Conservation (phyloP, 2,329 filamentous ascomycete species). For the Pseudocercospora crystallina region DNA sequence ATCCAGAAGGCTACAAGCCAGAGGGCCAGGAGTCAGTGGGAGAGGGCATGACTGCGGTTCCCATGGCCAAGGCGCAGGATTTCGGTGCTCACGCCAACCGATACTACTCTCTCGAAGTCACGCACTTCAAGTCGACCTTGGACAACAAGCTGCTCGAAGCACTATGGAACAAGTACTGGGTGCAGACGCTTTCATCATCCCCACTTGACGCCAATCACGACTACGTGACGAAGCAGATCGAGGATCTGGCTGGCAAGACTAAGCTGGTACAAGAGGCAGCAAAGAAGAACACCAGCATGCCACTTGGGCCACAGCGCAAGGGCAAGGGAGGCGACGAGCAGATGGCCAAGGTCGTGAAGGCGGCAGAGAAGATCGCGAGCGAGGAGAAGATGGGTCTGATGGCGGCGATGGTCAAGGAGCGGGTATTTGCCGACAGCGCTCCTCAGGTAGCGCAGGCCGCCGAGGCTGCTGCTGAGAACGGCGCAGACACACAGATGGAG, state of each 20-base stretch:
- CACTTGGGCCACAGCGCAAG: constrained; percentile 28
- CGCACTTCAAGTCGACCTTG: constrained; percentile 90
- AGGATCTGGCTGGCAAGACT: constrained; percentile 82
- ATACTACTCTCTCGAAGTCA: constrained; percentile 89
- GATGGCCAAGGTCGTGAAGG: constrained; percentile 60
- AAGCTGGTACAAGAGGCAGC: constrained; percentile 43
- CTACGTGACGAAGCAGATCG: constrained; percentile 88
- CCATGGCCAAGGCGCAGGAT: constrained; percentile 89
- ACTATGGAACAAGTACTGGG: constrained; percentile 99
- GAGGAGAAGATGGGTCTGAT: constrained; percentile 65
- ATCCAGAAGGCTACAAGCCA: constrained; percentile 70
- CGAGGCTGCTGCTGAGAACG: constrained; percentile 22
- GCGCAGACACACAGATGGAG: constrained; percentile 32
- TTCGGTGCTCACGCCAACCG: constrained; percentile 88
- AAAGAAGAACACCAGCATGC: constrained; percentile 27
- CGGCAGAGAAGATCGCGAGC: constrained; percentile 61
- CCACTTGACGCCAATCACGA: constrained; percentile 90
- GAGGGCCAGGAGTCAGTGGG: constrained; percentile 38
- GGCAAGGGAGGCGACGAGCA: constrained; percentile 45
- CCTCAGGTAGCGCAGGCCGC: constrained; percentile 16
- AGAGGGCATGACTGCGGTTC: constrained; percentile 74
- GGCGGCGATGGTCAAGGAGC: constrained; percentile 63
- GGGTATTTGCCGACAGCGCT: constrained; percentile 51
- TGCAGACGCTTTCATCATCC: constrained; percentile 88
- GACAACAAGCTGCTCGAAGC: constrained; percentile 83